Evolutionary conservation across 1,284 basidiomycete species (phyloP).

Genomic region (Trichosporon faecale): DNA sequence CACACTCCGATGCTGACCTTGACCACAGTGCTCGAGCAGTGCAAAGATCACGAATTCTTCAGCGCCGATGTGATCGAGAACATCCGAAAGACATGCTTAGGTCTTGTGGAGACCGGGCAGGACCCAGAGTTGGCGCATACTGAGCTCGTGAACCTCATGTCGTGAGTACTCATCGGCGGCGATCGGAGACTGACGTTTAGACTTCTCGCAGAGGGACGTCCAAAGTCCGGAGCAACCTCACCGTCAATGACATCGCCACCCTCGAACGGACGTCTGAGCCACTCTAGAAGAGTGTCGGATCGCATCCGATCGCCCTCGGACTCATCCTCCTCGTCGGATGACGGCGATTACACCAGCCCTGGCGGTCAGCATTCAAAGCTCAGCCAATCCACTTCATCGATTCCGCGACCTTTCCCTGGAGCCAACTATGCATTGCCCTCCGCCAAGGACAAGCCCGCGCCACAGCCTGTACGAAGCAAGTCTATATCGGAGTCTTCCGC

Average conservation of each 20-base stretch:
- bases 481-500: constrained; percentile 33
- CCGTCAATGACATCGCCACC: background rate
- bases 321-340: constrained; percentile 36
- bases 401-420: constrained; percentile 5
- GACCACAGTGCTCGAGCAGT: constrained; percentile 1
- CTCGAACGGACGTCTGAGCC: background rate
- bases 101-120: background rate
- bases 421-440: constrained; percentile 9
- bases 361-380: background rate
- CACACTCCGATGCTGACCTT: background rate
- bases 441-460: constrained; percentile 10
- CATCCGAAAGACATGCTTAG: constrained; percentile 26
- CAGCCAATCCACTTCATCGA: background rate
- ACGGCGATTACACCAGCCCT: constrained; percentile 21
- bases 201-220: background rate
- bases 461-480: constrained; percentile 27
- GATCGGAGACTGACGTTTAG: background rate
- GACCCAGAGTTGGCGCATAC: constrained; percentile 22
- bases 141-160: constrained; percentile 13
- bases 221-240: background rate
- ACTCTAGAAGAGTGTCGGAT: constrained; percentile 35
- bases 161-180: constrained; percentile 1
- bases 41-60: constrained; percentile 16
- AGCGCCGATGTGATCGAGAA: constrained; percentile 32
- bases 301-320: constrained; percentile 46